phyloP scores from a whole-genome alignment of 2,329 filamentous ascomycete species.

The Talaromyces pinophilus region DNA sequence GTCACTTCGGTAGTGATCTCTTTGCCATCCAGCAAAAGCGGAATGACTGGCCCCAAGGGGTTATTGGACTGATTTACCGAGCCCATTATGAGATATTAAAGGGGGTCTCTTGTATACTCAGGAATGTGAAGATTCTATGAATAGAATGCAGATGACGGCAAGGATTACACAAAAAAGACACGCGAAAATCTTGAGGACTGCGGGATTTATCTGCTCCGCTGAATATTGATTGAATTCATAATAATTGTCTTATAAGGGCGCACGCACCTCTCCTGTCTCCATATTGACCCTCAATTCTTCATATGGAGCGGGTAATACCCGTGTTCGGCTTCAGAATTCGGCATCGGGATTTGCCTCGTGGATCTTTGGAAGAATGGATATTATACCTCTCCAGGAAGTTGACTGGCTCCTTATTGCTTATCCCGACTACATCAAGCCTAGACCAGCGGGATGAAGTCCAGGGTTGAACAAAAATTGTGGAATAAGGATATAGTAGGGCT shows the following conservation, averaged over 20 bases:
- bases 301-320: neutral
- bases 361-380: neutral
- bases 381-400: neutral
- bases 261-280: neutral
- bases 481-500: neutral
- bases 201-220: neutral
- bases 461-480: neutral
- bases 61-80: neutral
- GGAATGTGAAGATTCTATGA: neutral
- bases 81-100: neutral
- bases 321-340: neutral
- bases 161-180: neutral
- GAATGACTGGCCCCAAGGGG: constrained; percentile 1
- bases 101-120: neutral
- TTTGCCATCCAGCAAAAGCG: constrained; percentile 15
- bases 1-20: neutral
- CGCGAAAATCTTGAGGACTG: neutral
- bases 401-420: neutral
- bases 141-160: neutral
- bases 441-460: neutral
- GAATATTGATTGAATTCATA: neutral
- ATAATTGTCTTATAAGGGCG: neutral
- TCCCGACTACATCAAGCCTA: neutral
- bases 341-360: neutral
- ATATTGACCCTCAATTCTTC: constrained; percentile 1